Evolutionary conservation across 257 asterid genomes (phyloP).

Genomic region (Paraleonurus japonicus): DNA sequence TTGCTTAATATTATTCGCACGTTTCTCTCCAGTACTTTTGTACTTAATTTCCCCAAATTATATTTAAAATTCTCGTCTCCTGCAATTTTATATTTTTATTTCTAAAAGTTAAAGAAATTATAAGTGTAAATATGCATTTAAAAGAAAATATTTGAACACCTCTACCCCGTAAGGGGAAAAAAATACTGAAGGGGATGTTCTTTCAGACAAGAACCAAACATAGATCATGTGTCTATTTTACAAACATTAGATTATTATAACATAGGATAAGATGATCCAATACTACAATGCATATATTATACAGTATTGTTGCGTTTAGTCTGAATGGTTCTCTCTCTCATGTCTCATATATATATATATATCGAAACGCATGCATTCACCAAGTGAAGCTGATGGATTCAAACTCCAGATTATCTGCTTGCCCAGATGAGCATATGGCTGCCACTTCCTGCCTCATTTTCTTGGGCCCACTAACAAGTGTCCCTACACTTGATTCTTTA

Average conservation of each 20-base stretch:
- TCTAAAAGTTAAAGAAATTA: background rate
- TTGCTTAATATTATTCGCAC: background rate
- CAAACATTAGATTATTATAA: background rate
- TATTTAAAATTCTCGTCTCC: background rate
- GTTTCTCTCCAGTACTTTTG: background rate
- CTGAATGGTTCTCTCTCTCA: constrained; percentile 6
- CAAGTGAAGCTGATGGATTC: constrained; percentile 93
- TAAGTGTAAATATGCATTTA: background rate
- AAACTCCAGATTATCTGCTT: constrained; percentile 62
- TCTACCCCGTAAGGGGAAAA: too few species aligned
- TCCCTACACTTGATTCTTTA: constrained; percentile 70
- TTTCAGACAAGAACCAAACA: background rate
- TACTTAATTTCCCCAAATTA: background rate
- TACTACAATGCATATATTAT: constrained; percentile 2
- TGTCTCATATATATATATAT: background rate
- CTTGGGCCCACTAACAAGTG: constrained; percentile 82
- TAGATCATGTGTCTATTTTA: constrained; percentile 14
- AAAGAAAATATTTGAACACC: background rate
- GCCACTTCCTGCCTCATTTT: constrained; percentile 85
- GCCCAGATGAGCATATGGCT: constrained; percentile 64
- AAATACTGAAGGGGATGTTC: too few species aligned
- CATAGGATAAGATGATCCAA: constrained; percentile 10
- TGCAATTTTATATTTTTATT: too few species aligned
- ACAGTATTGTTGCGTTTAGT: background rate
- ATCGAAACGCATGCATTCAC: constrained; percentile 40